phyloP scores from a whole-genome alignment of 441 rosid genomes.

The Erysimum cheiri region DNA sequence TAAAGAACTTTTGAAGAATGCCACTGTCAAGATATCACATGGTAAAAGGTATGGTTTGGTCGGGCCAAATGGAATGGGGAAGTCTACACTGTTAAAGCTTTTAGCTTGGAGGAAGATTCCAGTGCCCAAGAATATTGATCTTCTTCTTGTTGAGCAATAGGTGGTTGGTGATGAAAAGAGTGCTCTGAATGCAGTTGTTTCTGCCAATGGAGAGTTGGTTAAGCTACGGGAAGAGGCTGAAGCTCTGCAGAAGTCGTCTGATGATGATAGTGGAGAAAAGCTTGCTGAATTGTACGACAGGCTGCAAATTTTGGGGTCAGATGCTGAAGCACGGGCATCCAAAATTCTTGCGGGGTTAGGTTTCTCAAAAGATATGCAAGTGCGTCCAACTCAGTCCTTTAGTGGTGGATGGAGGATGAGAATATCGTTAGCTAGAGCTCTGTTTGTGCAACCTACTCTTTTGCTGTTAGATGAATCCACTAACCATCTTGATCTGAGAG shows the following conservation, averaged over 20 bases:
- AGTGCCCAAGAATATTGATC: conserved; percentile 91
- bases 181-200: conserved; percentile 84
- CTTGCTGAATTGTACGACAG: conserved; percentile 82
- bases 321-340: conserved; percentile 92
- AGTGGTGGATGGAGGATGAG: conserved; percentile 99
- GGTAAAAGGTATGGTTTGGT: conserved; percentile 95
- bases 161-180: conserved; percentile 85
- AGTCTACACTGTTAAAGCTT: conserved; percentile 88
- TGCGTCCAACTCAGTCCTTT: conserved; percentile 67
- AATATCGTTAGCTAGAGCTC: conserved; percentile 92
- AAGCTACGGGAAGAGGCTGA: conserved; percentile 73
- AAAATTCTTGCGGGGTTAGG: conserved; percentile 96
- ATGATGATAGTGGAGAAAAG: conserved; percentile 66
- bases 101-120: conserved; percentile 98
- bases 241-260: conserved; percentile 54
- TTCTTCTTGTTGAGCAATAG: conserved; percentile 94
- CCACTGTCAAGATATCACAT: conserved; percentile 90
- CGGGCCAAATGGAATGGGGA: conserved; percentile 94
- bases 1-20: conserved; percentile 79
- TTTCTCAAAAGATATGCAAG: conserved; percentile 88
- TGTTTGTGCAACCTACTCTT: conserved; percentile 86
- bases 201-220: conserved; percentile 83
- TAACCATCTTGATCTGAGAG: conserved; percentile 92
- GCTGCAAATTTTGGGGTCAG: conserved; percentile 84
- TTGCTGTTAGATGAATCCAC: conserved; percentile 78